These are phyloP conservation scores for Fraxinus quadrangulata DNA, from an alignment of 257 asterid genomes.

Conservation along the genomic window DNA sequence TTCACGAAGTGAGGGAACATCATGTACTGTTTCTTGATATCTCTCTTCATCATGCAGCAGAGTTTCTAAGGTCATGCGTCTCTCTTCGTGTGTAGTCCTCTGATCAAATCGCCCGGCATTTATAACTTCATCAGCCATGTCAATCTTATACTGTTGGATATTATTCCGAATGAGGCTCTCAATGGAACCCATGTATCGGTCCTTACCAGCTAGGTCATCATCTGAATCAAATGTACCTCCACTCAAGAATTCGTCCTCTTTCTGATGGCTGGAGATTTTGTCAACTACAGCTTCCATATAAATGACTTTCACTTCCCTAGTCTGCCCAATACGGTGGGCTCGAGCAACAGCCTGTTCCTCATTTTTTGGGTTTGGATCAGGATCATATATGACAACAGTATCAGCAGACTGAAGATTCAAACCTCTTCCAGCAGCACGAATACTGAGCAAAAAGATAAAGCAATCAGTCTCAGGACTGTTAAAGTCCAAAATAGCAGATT, in stretches of 20 bases:
- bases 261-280: slow-evolving; percentile 86
- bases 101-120: slow-evolving; percentile 99
- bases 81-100: slow-evolving; percentile 99
- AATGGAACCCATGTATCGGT: slow-evolving; percentile 92
- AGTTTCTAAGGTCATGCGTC: slow-evolving; percentile 90
- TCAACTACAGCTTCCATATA: slow-evolving; percentile 98
- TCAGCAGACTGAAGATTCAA: slow-evolving; percentile 97
- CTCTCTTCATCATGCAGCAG: slow-evolving; percentile 96
- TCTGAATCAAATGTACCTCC: slow-evolving; percentile 86
- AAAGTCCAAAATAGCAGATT: slow-evolving; percentile 93
- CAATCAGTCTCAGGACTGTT: slow-evolving; percentile 89
- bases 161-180: slow-evolving; percentile 95
- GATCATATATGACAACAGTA: slow-evolving; percentile 96
- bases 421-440: slow-evolving; percentile 99
- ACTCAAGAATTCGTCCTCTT: slow-evolving; percentile 84
- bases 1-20: slow-evolving; percentile 94
- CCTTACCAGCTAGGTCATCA: slow-evolving; percentile 97
- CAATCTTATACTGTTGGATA: slow-evolving; percentile 97
- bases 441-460: slow-evolving; percentile 95
- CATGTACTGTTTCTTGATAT: slow-evolving; percentile 93
- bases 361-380: slow-evolving; percentile 98
- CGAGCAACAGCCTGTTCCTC: slow-evolving; percentile 99
- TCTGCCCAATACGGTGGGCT: slow-evolving; percentile 99
- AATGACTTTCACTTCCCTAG: slow-evolving; percentile 94
- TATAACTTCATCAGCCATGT: slow-evolving; percentile 99